A percentile compares a stretch with the other conserved stretches of the same genome.
Evolutionary conservation across 108 stramenopile genomes (phyloP).

Genomic region (Asterionellopsis glacialis): DNA sequence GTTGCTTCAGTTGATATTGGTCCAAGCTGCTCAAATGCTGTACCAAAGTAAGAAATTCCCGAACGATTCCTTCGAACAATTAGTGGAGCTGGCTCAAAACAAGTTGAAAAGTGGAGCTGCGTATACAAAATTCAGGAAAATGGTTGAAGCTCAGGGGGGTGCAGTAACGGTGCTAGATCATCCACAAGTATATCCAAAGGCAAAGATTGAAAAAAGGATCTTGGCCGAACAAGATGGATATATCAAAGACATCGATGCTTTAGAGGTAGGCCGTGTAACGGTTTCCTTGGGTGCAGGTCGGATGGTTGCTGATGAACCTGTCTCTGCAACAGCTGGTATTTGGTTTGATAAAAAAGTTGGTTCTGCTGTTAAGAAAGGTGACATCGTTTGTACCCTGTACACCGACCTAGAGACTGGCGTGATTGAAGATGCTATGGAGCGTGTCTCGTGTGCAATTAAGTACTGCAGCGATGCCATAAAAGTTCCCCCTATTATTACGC

Average conservation of each 20-base stretch:
- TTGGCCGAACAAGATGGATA: slow-evolving; percentile 29
- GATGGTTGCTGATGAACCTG: slow-evolving; percentile 37
- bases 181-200: slow-evolving; percentile 23
- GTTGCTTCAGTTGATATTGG: slow-evolving; percentile 52
- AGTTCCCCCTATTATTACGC: slow-evolving; percentile 16
- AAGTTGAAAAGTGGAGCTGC: slow-evolving; percentile 55
- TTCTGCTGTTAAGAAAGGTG: slow-evolving; percentile 38
- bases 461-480: no score
- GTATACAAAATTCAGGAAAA: slow-evolving; percentile 57
- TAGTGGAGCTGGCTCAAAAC: slow-evolving; percentile 34
- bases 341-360: slow-evolving; percentile 50
- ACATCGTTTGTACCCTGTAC: slow-evolving; percentile 37
- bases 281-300: slow-evolving; percentile 77
- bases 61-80: slow-evolving; percentile 27
- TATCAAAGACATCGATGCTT: slow-evolving; percentile 47
- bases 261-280: slow-evolving; percentile 43
- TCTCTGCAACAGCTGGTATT: slow-evolving; percentile 65
- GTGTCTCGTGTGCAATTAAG: not conserved
- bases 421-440: slow-evolving; percentile 1
- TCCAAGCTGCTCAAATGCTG: slow-evolving; percentile 76
- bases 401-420: slow-evolving; percentile 17
- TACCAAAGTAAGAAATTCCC: slow-evolving; percentile 36
- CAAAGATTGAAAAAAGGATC: slow-evolving; percentile 20
- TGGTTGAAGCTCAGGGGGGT: slow-evolving; percentile 79
- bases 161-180: slow-evolving; percentile 34